phyloP scores from a whole-genome alignment of 345 rosid species.

The Microthlaspi erraticum region DNA sequence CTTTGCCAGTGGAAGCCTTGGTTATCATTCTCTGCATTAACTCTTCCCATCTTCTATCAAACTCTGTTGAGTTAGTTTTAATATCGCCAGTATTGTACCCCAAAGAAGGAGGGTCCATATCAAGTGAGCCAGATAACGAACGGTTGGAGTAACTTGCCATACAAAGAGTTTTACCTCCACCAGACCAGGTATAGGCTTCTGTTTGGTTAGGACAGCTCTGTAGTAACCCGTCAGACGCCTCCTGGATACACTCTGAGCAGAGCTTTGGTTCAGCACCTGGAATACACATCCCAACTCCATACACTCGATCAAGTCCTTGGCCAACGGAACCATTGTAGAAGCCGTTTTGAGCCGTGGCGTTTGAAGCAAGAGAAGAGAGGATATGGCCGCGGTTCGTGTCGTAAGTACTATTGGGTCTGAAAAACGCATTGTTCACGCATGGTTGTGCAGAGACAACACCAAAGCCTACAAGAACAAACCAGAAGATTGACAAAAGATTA shows the following conservation, averaged over 20 bases:
- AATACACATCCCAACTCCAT: constrained; percentile 34
- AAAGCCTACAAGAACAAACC: constrained; percentile 7
- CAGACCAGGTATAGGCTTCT: constrained; percentile 36
- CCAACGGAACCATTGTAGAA: constrained; percentile 38
- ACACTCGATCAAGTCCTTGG: constrained; percentile 28
- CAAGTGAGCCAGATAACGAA: constrained; percentile 13
- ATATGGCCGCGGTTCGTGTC: constrained; percentile 27
- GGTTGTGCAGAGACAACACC: constrained; percentile 18
- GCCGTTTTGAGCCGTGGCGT: constrained; percentile 12
- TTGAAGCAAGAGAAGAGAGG: constrained; percentile 31
- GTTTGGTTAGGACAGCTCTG: constrained; percentile 37
- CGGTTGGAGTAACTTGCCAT: constrained; percentile 48
- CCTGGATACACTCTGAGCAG: constrained; percentile 12
- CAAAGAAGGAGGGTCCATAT: not conserved
- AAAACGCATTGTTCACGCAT: constrained; percentile 25
- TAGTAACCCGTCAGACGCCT: not conserved
- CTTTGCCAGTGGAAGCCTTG: constrained; percentile 9
- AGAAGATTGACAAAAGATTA: not conserved
- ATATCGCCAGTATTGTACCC: not conserved
- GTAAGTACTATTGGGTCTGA: constrained; percentile 34
- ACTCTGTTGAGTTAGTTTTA: not conserved
- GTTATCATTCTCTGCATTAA: not conserved
- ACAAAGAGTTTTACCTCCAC: constrained; percentile 25
- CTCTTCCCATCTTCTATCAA: constrained; percentile 4
- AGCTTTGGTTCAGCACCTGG: constrained; percentile 35